Base-by-base conservation (phyloP, 1,284 basidiomycete species). In the Pyrrhoderma lamaoense region DNA sequence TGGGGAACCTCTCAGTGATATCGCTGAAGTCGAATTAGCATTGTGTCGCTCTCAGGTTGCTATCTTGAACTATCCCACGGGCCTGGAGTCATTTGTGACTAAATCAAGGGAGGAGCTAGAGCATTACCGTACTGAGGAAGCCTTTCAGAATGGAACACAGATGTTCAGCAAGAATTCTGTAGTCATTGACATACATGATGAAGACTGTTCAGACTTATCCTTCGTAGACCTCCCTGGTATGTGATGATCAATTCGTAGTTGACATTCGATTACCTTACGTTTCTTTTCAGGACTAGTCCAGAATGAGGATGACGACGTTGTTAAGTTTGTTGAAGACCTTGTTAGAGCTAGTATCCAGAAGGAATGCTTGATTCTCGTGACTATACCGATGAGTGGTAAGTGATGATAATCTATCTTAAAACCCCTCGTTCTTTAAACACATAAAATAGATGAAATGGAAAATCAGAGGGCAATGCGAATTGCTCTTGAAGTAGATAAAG, bases 381-480 rank as follows among this genome's bases (percentile, higher is more conserved):
- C 80, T 0, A 70, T 84, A 45, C 82, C 82, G 0, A 77, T 80
- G 74, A 77, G 69, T 42, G 79, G 82, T 81, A 51, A 53, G 64
- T 23, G 8, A 16, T 16, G 18, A 3, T 39, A n/a, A 58, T 19
- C 2, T 35, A 11, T 27, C 19, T 31, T 54, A 9, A 36, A 16
- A 16, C 37, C 44, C 19, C 3, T 34, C 22, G 14, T 49, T 0
- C 42, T 35, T 7, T 39, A 42, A 27, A 34, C 18, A 11, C 11
- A 11, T 1, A 3, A 3, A 49, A 19, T 47, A 85, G 83, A 83
- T 43, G 82, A 85, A 42, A 75, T 82, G 16, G 73, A 84, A 50
- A 85, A 82, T 56, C 80, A 84, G 56, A 69, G 69, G 52, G 79
- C 82, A 0, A 68, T 79, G 0, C 67, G 59, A 2, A 64, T 85